A percentile compares a stretch with the other conserved stretches of the same genome.
phyloP scores from a whole-genome alignment of 345 rosid species.

The Populus pruinosa region DNA sequence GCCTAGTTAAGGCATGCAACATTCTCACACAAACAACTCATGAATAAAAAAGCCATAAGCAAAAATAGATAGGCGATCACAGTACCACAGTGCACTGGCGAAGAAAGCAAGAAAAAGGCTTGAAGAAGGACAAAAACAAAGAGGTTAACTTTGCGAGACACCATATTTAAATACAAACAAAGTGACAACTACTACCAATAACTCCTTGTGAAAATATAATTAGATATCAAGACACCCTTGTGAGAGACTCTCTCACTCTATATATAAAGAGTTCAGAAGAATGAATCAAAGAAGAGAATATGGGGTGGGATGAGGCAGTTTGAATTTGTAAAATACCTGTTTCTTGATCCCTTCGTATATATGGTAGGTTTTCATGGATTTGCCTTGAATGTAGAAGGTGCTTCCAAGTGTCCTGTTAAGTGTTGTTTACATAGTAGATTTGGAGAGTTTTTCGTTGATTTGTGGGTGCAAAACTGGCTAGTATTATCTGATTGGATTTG shows the following conservation, averaged over 20 bases:
- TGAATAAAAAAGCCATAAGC: not conserved
- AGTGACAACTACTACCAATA: not conserved
- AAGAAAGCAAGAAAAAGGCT: conserved; percentile 36
- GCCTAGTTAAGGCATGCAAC: not conserved
- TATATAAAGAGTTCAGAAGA: too few species aligned
- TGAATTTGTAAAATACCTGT: not conserved
- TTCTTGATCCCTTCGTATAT: not conserved
- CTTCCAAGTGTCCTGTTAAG: conserved; percentile 21
- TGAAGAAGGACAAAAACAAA: conserved; percentile 18
- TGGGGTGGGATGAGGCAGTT: too few species aligned
- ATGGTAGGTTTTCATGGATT: not conserved
- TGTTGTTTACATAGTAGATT: not conserved
- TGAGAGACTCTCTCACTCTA: too few species aligned
- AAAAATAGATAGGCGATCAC: not conserved
- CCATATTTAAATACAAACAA: conserved; percentile 17
- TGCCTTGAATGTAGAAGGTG: not conserved
- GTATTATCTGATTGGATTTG: not conserved
- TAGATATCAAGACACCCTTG: not conserved
- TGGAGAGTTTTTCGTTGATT: not conserved
- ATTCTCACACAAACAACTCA: not conserved
- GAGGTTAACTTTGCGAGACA: conserved; percentile 12
- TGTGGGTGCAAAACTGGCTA: not conserved
- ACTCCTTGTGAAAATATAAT: not conserved
- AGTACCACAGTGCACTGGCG: conserved; percentile 23
- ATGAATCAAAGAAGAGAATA: not conserved